These are phyloP conservation scores for Colletotrichum caudatum DNA, from an alignment of 2,329 filamentous ascomycete genomes.

Conservation along the genomic window DNA sequence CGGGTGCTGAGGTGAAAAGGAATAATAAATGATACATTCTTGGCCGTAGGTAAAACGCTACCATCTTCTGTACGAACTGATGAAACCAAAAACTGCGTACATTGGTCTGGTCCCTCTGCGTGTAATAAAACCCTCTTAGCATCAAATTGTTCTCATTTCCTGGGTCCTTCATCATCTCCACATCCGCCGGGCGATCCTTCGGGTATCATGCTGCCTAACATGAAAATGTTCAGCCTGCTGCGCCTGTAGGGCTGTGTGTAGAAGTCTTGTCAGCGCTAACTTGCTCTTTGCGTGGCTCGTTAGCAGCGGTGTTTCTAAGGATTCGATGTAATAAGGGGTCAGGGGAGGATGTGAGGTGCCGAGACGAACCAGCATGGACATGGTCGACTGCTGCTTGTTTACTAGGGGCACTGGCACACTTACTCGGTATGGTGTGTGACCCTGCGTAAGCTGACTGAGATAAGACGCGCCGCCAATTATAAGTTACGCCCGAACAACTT, in stretches of 20 bases:
- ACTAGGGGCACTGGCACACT: not conserved
- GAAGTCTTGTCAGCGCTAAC: not conserved
- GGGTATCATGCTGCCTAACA: not conserved
- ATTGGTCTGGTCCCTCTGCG: not conserved
- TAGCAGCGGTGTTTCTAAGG: not conserved
- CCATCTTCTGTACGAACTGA: too few species aligned
- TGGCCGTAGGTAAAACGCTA: too few species aligned
- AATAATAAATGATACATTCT: not conserved
- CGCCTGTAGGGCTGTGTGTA: not conserved
- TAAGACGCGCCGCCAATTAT: not conserved
- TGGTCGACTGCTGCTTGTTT: not conserved
- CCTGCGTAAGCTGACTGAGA: not conserved
- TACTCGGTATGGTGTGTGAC: not conserved
- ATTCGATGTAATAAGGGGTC: not conserved
- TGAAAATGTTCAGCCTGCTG: not conserved
- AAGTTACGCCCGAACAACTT: not conserved
- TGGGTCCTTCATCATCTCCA: not conserved
- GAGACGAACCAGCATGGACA: conserved; percentile 4
- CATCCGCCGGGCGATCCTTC: not conserved
- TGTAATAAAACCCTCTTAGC: too few species aligned
- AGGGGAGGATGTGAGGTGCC: not conserved
- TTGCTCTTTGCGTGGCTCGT: not conserved
- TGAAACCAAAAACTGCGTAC: too few species aligned
- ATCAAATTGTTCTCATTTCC: too few species aligned
- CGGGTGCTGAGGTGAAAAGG: not conserved